Percentiles rank a stretch among this genome's conserved stretches.
These are phyloP conservation scores for Fomitopsis betulina DNA, from an alignment of 1,284 basidiomycete species.

Conservation along the genomic window DNA sequence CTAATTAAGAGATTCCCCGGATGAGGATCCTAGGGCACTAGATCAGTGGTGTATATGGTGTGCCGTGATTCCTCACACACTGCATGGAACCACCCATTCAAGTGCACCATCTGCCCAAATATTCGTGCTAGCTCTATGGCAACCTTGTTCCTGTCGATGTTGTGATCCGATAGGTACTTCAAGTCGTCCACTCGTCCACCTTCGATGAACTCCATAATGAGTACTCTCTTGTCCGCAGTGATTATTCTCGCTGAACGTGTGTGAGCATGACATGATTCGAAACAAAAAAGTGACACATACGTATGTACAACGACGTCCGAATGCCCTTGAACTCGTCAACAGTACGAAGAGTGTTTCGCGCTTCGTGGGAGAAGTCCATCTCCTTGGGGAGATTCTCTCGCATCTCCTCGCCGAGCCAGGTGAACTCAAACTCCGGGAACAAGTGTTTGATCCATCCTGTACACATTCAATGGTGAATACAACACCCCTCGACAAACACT, in stretches of 20 bases:
- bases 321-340: conserved; percentile 70
- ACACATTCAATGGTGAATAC: conserved; percentile 9
- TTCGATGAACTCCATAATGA: conserved; percentile 93
- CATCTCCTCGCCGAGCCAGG: conserved; percentile 94
- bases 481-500: conserved; percentile 10
- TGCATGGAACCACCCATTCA: conserved; percentile 90
- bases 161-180: conserved; percentile 75
- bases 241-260: conserved; percentile 60
- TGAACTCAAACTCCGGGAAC: conserved; percentile 90
- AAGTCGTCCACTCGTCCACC: conserved; percentile 91
- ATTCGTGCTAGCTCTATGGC: conserved; percentile 86
- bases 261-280: not conserved
- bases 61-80: conserved; percentile 30
- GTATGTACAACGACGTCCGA: conserved; percentile 86
- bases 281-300: conserved; percentile 10
- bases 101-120: conserved; percentile 95
- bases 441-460: conserved; percentile 84
- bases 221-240: conserved; percentile 78
- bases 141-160: conserved; percentile 93
- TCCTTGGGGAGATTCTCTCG: conserved; percentile 90
- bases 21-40: conserved; percentile 64
- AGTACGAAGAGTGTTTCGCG: conserved; percentile 76
- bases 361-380: conserved; percentile 93
- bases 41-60: conserved; percentile 1
- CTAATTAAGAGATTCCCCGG: conserved; percentile 92